phyloP scores from a whole-genome alignment of 306 rosid genomes.

The Boehmeria nivea region DNA sequence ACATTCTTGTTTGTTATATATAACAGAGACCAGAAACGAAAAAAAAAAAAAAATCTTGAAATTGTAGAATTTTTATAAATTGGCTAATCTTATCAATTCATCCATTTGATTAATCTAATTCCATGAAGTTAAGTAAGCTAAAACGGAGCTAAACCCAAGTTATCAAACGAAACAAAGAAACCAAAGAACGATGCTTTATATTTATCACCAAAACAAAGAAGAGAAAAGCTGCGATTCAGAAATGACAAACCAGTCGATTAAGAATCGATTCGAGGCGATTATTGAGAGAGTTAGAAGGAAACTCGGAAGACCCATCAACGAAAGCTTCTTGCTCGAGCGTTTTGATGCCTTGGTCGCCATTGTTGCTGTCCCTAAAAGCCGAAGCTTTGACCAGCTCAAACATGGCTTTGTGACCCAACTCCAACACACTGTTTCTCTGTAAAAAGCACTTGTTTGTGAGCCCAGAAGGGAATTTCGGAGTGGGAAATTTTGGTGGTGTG shows the following conservation, averaged over 20 bases:
- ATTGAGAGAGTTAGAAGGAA: slow-evolving; percentile 16
- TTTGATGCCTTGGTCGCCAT: slow-evolving; percentile 33
- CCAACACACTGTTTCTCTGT: neutral
- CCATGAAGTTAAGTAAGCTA: too few species aligned
- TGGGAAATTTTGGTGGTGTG: slow-evolving; percentile 6
- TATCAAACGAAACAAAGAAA: neutral
- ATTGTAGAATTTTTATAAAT: too few species aligned
- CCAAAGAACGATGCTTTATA: too few species aligned
- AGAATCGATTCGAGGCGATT: slow-evolving; percentile 42
- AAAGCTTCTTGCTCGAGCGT: slow-evolving; percentile 56
- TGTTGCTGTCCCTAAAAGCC: slow-evolving; percentile 25
- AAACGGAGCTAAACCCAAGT: too few species aligned
- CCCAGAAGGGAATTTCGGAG: slow-evolving; percentile 23
- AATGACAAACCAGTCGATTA: slow-evolving; percentile 58
- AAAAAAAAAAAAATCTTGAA: too few species aligned
- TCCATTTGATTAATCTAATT: neutral
- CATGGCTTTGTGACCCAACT: slow-evolving; percentile 32
- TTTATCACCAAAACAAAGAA: neutral
- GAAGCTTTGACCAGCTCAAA: slow-evolving; percentile 22
- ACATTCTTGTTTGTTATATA: too few species aligned
- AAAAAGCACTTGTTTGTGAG: slow-evolving; percentile 10
- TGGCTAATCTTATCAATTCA: too few species aligned
- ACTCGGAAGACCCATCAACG: slow-evolving; percentile 31
- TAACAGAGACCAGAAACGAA: too few species aligned
- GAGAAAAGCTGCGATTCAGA: neutral